phyloP scores from a whole-genome alignment of 2,329 filamentous ascomycete species.

The Beauveria australis region DNA sequence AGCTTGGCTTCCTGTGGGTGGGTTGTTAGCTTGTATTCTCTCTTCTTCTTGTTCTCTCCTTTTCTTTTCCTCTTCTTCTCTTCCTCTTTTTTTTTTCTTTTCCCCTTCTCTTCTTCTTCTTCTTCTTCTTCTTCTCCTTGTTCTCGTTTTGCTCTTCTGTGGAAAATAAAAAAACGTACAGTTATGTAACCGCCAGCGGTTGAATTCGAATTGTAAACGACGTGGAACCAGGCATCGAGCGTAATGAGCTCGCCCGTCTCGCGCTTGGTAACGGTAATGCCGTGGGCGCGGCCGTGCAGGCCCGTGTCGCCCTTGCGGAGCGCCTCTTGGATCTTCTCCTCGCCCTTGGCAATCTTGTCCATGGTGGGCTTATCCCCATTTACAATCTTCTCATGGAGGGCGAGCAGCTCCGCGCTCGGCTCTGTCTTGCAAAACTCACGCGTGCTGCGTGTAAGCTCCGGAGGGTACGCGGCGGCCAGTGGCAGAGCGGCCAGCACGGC shows the following conservation, averaged over 20 bases:
- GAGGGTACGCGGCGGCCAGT: not conserved
- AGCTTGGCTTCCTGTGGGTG: constrained; percentile 12
- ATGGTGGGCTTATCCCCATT: not conserved
- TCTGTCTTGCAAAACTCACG: not conserved
- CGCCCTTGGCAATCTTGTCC: constrained; percentile 7
- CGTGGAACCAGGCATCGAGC: constrained; percentile 29
- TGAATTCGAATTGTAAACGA: constrained; percentile 34
- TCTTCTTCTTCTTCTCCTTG: too few relatives aligned
- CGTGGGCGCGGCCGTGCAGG: not conserved
- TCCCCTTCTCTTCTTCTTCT: too few relatives aligned
- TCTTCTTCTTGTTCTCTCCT: too few relatives aligned
- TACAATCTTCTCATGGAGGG: constrained; percentile 1
- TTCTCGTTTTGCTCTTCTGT: not conserved
- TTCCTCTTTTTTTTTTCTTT: too few relatives aligned
- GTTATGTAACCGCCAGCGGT: constrained; percentile 26
- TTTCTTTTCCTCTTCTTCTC: too few relatives aligned
- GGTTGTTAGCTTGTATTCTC: not conserved
- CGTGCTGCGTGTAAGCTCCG: not conserved
- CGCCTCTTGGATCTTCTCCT: not conserved
- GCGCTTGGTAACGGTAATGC: not conserved
- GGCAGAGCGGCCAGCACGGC: not conserved
- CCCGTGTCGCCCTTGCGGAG: not conserved
- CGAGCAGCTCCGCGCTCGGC: not conserved
- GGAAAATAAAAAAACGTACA: constrained; percentile 16
- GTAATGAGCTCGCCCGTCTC: constrained; percentile 15